phyloP scores from a whole-genome alignment of 345 rosid genomes.

The Moricandia arvensis region DNA sequence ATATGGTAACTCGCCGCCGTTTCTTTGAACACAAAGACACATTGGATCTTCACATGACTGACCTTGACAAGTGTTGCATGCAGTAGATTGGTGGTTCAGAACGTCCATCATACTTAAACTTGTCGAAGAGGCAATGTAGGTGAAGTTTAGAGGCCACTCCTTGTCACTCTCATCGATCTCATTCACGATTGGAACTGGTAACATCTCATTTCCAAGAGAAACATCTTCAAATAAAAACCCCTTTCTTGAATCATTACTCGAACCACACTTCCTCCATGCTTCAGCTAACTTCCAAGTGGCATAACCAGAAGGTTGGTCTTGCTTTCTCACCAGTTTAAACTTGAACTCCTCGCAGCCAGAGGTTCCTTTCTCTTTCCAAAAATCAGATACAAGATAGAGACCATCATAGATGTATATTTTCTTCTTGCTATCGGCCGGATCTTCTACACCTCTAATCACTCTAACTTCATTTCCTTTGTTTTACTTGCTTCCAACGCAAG shows the following conservation, averaged over 20 bases:
- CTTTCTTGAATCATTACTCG: neutral
- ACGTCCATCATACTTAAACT: neutral
- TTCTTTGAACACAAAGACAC: slow-evolving; percentile 43
- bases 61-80: neutral
- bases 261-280: neutral
- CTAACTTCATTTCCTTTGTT: slow-evolving; percentile 50
- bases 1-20: slow-evolving; percentile 34
- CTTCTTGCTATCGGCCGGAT: slow-evolving; percentile 5
- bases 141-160: slow-evolving; percentile 54
- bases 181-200: slow-evolving; percentile 60
- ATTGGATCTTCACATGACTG: neutral
- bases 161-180: slow-evolving; percentile 57
- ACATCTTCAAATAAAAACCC: slow-evolving; percentile 57
- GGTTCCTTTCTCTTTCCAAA: slow-evolving; percentile 50
- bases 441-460: slow-evolving; percentile 60
- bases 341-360: slow-evolving; percentile 51
- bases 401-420: slow-evolving; percentile 63
- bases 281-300: slow-evolving; percentile 50
- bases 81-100: neutral
- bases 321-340: slow-evolving; percentile 49
- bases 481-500: slow-evolving; percentile 57
- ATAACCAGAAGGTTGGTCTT: slow-evolving; percentile 53
- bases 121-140: slow-evolving; percentile 16
- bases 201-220: slow-evolving; percentile 56
- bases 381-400: slow-evolving; percentile 47